Base-by-base conservation (phyloP, 352 stramenopile species). In the Halophytophthora polymorphica region DNA sequence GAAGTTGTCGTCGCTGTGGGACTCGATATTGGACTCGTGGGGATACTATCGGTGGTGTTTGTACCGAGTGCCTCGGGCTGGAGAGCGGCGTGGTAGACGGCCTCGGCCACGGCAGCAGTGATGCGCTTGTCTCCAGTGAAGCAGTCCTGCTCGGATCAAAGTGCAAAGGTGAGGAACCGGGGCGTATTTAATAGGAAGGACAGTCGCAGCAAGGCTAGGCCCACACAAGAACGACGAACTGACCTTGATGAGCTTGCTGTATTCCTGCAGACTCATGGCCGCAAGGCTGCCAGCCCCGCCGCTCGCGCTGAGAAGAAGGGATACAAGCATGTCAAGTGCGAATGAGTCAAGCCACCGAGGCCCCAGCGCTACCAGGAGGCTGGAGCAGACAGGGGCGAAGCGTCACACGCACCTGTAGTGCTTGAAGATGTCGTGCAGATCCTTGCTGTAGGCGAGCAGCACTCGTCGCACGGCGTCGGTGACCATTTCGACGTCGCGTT, bases 341-440 rank as follows among this genome's bases (percentile, higher is more conserved):
- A 35, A 17, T 50, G 17, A 47, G 35, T 31, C 33, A 22, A 44
- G 18, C 29, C 14, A 41, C 39, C 3, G 22, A 43, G 8, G 29
- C n/a, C 23, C n/a, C 15, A 53, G 14, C 33, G 7, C n/a, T n/a
- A n/a, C n/a, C n/a, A n/a, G 25, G 46, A 36, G 4, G 10, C 33
- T 28, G 25, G 28, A 34, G 28, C n/a, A n/a, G n/a, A n/a, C n/a
- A n/a, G n/a, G n/a, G n/a, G n/a, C n/a, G n/a, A n/a, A n/a, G n/a
- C n/a, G n/a, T n/a, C n/a, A n/a, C 21, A 6, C 25, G 18, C 55
- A 86, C 75, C 75, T 86, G 57, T 93, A 93, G 56, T 93, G 76
- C 45, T 86, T 88, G 64, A 90, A 93, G 39, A 90, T 93, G 22
- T 89, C 82, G 62, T 77, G 73, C 21, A 90, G 60, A 45, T 93